Conservation (phyloP, 108 stramenopile genomes). For the Cylindrotheca fusiformis region DNA sequence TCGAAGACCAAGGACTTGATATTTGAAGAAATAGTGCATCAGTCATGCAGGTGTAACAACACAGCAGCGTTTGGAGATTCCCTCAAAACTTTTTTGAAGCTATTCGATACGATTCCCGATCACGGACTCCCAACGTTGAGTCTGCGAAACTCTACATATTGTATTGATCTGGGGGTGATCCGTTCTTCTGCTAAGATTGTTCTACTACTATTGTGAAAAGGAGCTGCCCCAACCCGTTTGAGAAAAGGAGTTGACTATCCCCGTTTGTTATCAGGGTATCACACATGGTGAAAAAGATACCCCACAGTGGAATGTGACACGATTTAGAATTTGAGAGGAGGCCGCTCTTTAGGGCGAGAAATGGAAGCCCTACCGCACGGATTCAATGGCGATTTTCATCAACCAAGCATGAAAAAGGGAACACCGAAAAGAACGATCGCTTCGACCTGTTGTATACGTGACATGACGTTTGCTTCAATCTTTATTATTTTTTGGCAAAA, state of each 20-base stretch:
- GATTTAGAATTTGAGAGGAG: no score
- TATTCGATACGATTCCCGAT: slow-evolving; percentile 15
- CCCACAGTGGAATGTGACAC: no score
- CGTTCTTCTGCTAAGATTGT: no score
- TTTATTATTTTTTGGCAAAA: no score
- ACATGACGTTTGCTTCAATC: no score
- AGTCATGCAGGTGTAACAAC: slow-evolving; percentile 33
- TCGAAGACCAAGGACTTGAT: not conserved
- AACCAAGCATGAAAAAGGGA: not conserved
- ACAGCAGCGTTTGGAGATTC: slow-evolving; percentile 17
- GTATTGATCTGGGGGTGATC: slow-evolving; percentile 20
- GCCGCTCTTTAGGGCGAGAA: no score
- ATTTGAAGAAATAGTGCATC: slow-evolving; percentile 8
- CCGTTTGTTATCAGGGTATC: no score
- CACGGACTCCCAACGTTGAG: slow-evolving; percentile 3
- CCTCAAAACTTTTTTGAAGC: slow-evolving; percentile 15
- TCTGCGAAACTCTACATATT: not conserved
- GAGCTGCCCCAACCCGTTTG: no score
- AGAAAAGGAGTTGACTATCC: no score
- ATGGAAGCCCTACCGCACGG: no score
- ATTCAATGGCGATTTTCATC: not conserved
- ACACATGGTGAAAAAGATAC: no score
- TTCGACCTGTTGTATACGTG: not conserved
- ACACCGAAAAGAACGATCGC: not conserved
- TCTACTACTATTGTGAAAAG: no score